Evolutionary conservation across 208 protist genomes (phyloP).

Genomic region (Leishmania tarentolae): DNA sequence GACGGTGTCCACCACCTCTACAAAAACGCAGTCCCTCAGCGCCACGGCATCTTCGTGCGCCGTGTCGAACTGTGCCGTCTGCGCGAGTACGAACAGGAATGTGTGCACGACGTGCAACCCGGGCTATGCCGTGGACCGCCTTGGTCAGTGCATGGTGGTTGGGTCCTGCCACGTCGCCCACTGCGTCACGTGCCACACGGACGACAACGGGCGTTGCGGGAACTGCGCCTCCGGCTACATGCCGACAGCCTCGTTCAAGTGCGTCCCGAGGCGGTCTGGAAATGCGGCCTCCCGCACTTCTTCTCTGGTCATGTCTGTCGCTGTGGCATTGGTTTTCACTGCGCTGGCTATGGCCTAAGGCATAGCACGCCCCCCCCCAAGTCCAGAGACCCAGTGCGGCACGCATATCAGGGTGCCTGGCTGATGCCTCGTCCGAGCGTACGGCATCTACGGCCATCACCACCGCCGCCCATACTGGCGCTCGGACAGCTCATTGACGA

Average conservation of each 20-base stretch:
- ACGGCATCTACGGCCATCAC: too few relatives aligned
- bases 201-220: not conserved
- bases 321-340: not conserved
- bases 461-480: not conserved
- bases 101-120: not conserved
- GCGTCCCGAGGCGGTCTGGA: not conserved
- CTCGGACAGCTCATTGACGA: too few relatives aligned
- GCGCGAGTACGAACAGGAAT: not conserved
- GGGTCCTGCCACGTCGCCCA: constrained; percentile 6
- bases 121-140: constrained; percentile 5
- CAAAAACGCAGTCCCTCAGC: not conserved
- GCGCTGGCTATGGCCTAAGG: not conserved
- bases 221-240: constrained; percentile 4
- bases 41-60: not conserved
- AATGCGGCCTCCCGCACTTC: constrained; percentile 1
- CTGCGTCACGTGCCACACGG: not conserved
- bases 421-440: not conserved
- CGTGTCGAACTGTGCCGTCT: not conserved
- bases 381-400: not conserved
- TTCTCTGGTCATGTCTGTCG: not conserved
- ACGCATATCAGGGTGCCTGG: not conserved
- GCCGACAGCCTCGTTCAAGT: not conserved
- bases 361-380: not conserved
- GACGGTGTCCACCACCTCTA: not conserved
- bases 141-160: constrained; percentile 3